Conservation (phyloP, 768 basidiomycete species). For the Suillus tomentosus region DNA sequence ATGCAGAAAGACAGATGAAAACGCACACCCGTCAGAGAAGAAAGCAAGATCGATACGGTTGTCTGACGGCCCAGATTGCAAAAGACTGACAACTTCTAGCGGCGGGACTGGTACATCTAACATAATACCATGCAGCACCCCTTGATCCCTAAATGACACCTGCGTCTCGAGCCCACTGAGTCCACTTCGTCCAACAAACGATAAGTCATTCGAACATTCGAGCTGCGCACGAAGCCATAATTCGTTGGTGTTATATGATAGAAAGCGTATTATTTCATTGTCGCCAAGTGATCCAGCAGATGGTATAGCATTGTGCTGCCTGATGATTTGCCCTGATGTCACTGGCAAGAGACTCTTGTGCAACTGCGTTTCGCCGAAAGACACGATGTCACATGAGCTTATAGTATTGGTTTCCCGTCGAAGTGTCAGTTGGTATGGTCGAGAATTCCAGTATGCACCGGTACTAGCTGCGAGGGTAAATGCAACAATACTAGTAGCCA, state of each 20-base stretch:
- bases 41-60: slow-evolving; percentile 79
- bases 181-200: slow-evolving; percentile 2
- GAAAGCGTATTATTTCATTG: neutral
- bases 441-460: neutral
- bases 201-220: slow-evolving; percentile 28
- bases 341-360: slow-evolving; percentile 2
- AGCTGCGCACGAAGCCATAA: slow-evolving; percentile 18
- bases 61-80: slow-evolving; percentile 57
- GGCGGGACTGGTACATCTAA: slow-evolving; percentile 37
- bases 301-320: neutral
- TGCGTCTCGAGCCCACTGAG: slow-evolving; percentile 12
- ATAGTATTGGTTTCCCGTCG: neutral
- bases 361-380: neutral
- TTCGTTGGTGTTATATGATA: neutral
- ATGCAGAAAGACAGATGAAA: neutral
- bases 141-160: slow-evolving; percentile 1
- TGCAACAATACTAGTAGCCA: slow-evolving; percentile 1
- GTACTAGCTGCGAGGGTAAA: neutral
- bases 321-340: neutral
- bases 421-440: slow-evolving; percentile 3
- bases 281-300: neutral
- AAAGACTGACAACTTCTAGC: slow-evolving; percentile 57
- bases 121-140: neutral
- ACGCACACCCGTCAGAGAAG: slow-evolving; percentile 78
- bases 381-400: slow-evolving; percentile 1